Evolutionary conservation across 768 basidiomycete genomes (phyloP).

Genomic region (Gymnopilus junonius): DNA sequence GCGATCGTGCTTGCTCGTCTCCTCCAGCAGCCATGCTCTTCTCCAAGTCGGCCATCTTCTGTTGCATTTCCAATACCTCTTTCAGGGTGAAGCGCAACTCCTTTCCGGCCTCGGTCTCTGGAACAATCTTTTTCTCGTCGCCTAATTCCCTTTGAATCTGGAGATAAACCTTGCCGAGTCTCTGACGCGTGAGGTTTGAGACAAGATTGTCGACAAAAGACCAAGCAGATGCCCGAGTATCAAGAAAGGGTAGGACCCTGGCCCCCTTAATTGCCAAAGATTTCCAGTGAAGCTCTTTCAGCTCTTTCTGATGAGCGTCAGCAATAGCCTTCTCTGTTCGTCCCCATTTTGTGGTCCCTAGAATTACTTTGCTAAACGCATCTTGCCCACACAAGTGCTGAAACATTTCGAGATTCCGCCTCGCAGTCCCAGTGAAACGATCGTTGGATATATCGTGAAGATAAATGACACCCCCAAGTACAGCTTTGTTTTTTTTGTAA

Average conservation of each 20-base stretch:
- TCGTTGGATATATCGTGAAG: slow-evolving; percentile 3
- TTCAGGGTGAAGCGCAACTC: slow-evolving; percentile 16
- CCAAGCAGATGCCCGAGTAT: neutral
- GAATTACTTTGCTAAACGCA: neutral
- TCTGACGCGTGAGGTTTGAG: neutral
- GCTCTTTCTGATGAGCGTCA: neutral
- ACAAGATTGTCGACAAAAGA: neutral
- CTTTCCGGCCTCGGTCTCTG: slow-evolving; percentile 16
- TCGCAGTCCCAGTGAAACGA: neutral
- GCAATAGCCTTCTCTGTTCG: neutral
- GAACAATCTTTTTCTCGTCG: slow-evolving; percentile 1
- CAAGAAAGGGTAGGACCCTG: neutral
- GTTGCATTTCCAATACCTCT: slow-evolving; percentile 12
- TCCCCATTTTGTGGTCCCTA: neutral
- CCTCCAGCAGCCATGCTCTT: neutral
- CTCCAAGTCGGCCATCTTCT: neutral
- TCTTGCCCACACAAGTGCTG: neutral
- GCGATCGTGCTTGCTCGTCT: neutral
- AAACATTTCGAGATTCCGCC: neutral
- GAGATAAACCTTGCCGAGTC: neutral
- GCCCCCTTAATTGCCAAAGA: neutral
- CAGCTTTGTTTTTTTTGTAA: neutral
- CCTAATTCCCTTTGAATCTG: slow-evolving; percentile 21
- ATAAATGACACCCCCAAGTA: neutral
- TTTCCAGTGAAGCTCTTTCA: slow-evolving; percentile 5